These are phyloP conservation scores for Nepenthes alata DNA, from an alignment of 179 eudicot genomes.

Conservation along the genomic window DNA sequence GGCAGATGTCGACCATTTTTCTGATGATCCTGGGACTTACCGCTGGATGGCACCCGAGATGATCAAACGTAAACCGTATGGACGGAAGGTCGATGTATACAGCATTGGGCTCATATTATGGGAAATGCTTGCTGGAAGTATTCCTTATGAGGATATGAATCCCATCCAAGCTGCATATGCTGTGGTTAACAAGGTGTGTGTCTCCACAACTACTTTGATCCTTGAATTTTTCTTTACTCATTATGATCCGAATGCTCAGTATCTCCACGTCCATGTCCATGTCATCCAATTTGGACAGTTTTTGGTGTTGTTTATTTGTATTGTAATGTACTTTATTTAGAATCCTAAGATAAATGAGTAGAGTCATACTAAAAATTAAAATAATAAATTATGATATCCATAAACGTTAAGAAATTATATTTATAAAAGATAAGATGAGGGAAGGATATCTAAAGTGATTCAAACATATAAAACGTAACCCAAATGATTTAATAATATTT, in stretches of 20 bases:
- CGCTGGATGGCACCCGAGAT: constrained; percentile 99
- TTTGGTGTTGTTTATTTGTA: too few species aligned
- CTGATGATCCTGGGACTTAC: constrained; percentile 80
- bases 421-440: too few species aligned
- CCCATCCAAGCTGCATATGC: constrained; percentile 88
- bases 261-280: too few species aligned
- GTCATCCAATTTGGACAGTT: too few species aligned
- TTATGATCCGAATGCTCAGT: background rate
- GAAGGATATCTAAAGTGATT: too few species aligned
- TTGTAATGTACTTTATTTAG: too few species aligned
- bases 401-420: too few species aligned
- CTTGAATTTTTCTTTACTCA: background rate
- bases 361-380: too few species aligned
- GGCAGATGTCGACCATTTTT: constrained; percentile 49
- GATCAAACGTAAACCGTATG: constrained; percentile 62
- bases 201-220: background rate
- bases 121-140: constrained; percentile 72
- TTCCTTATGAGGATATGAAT: constrained; percentile 73
- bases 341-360: too few species aligned
- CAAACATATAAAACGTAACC: too few species aligned
- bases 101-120: constrained; percentile 77
- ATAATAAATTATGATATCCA: too few species aligned
- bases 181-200: constrained; percentile 64
- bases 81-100: constrained; percentile 72
- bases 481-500: too few species aligned